Conservation (phyloP, 2,329 filamentous ascomycete species). For the Sordariomycetes sp. region DNA sequence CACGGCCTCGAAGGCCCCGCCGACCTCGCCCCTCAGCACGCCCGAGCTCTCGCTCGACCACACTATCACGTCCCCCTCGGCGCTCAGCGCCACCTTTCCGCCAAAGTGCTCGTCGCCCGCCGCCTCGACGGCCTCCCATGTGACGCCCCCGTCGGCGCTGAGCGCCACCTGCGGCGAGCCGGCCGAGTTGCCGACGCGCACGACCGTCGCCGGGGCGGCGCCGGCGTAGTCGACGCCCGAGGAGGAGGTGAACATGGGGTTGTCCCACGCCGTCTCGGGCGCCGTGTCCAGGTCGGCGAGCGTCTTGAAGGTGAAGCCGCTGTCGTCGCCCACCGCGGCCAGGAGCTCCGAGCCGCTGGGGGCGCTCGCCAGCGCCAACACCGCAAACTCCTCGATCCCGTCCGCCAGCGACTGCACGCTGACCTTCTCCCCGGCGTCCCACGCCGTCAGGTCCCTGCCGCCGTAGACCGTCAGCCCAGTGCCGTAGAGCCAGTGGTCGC, state of each 20-base stretch:
- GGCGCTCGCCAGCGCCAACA: conserved; percentile 35
- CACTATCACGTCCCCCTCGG: conserved; percentile 35
- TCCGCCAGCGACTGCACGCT: conserved; percentile 39
- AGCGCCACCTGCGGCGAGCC: conserved; percentile 33
- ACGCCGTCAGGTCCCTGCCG: conserved; percentile 42
- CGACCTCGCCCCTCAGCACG: conserved; percentile 29
- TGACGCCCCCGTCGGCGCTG: conserved; percentile 37
- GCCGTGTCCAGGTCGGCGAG: conserved; percentile 25
- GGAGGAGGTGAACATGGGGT: conserved; percentile 32
- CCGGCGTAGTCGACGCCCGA: conserved; percentile 38
- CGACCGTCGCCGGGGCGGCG: conserved; percentile 30
- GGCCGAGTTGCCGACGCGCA: conserved; percentile 35
- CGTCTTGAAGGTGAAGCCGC: conserved; percentile 36
- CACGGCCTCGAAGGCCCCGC: conserved; percentile 31
- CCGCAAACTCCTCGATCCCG: conserved; percentile 43
- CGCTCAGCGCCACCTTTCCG: conserved; percentile 38
- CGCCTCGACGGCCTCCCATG: conserved; percentile 35
- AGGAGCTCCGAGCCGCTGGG: conserved; percentile 40
- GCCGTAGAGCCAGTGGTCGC: conserved; percentile 50
- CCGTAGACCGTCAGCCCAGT: conserved; percentile 45
- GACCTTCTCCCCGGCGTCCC: conserved; percentile 29
- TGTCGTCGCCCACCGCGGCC: conserved; percentile 38
- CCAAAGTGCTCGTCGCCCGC: conserved; percentile 29
- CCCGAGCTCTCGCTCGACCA: conserved; percentile 31
- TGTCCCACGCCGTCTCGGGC: conserved; percentile 32